These are phyloP conservation scores for Salvia splendens DNA, from an alignment of 257 asterid genomes.

Conservation along the genomic window DNA sequence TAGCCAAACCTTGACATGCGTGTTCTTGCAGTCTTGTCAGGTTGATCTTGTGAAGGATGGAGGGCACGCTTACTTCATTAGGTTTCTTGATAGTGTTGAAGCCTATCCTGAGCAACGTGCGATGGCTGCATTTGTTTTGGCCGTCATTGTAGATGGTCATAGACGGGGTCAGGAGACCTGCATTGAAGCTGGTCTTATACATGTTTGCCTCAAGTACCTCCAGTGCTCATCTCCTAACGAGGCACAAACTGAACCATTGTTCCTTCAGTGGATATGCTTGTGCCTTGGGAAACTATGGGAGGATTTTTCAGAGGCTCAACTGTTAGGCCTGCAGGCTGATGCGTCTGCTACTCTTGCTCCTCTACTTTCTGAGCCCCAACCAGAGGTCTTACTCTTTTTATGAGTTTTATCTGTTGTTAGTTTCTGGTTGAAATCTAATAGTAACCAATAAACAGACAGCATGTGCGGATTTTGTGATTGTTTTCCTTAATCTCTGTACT, in stretches of 20 bases:
- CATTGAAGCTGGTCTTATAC: conserved; percentile 74
- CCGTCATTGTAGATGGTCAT: conserved; percentile 96
- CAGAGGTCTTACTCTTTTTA: conserved; percentile 65
- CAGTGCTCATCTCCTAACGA: conserved; percentile 75
- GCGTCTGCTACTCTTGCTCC: conserved; percentile 84
- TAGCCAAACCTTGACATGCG: not conserved
- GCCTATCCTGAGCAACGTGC: conserved; percentile 99
- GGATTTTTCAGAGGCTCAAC: conserved; percentile 88
- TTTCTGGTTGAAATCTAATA: not conserved
- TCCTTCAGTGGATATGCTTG: conserved; percentile 98
- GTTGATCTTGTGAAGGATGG: conserved; percentile 98
- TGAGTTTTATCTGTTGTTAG: not conserved
- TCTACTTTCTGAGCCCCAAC: conserved; percentile 91
- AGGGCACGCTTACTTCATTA: conserved; percentile 87
- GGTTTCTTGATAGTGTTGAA: conserved; percentile 90
- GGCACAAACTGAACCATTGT: conserved; percentile 83
- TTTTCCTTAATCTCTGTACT: not conserved
- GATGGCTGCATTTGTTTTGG: conserved; percentile 99
- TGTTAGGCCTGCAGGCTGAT: conserved; percentile 77
- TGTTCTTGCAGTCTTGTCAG: conserved; percentile 82
- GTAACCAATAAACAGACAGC: not conserved
- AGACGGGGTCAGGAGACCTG: conserved; percentile 95
- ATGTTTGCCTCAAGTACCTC: conserved; percentile 83
- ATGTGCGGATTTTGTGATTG: not conserved
- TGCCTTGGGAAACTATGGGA: conserved; percentile 98